Evolutionary conservation across 2,329 filamentous ascomycete species (phyloP), one percentile per base, ranked within the genome.

Genomic region (Periconia digitata): DNA sequence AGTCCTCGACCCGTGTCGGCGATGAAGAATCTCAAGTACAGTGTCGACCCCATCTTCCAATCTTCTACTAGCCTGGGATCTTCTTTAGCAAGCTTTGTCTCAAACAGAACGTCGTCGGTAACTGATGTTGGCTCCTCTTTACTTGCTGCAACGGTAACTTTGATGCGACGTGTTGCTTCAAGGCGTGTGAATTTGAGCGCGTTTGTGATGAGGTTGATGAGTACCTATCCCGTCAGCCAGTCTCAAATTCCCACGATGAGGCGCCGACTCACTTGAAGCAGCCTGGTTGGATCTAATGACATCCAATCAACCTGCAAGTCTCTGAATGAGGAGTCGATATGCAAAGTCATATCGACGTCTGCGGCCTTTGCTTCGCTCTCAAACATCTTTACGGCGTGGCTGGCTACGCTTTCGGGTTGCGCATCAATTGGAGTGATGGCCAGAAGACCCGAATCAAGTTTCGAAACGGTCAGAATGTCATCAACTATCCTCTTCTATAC

Each of bases 401-500:
- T 49, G 12, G 71, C 60, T 6, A 75, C 62, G 1, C 54, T 61
- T 10, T 70, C 66, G 0, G 67, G 52, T 43, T 71, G 64, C 0
- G 72, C 65, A 44, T 66, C 66, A 24, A 74, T 65, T 3, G 74
- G 72, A 0, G 70, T 72, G 49, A 76, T 72, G 6, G 66, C 53
- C 8, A 76, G 62, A 10, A 76, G 57, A 1, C 65, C 67, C 0
- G 74, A 74, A 51, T 76, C 74, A 3, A 76, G 60, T 42, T 77
- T 77, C 0, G 72, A 75, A 39, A 75, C 62, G 0, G 72, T 75
- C 4, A 76, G 58, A 16, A 76, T 67, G 49, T 77, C 75, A 46
- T 77, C 74, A 0, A 77, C 73, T 17, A 77, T 76, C 7, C 70
- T 60, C 50, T 76, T 76, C n/a, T n/a, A n/a, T n/a, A n/a, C n/a